These are phyloP conservation scores for Aspergillus fijiensis DNA, from an alignment of 2,329 filamentous ascomycete genomes.

Conservation along the genomic window DNA sequence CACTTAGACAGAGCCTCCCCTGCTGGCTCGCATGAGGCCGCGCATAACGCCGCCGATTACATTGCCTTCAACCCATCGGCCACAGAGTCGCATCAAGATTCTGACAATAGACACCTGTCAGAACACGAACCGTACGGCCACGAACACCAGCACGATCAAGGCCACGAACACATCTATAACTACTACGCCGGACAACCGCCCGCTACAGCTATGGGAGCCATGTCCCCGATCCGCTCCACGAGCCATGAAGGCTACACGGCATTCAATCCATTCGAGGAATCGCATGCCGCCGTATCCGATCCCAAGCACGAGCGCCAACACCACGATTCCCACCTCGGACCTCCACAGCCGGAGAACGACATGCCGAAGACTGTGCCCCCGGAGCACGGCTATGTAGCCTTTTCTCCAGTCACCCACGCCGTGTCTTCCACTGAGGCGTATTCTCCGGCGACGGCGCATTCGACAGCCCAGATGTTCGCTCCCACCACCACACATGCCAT, in stretches of 20 bases:
- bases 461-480: neutral
- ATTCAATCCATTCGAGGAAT: neutral
- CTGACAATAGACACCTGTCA: neutral
- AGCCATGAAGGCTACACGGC: constrained; percentile 5
- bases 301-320: neutral
- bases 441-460: neutral
- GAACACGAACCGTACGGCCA: neutral
- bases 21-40: neutral
- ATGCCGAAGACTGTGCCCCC: neutral
- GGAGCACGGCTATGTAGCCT: neutral
- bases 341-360: neutral
- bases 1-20: neutral
- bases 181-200: neutral
- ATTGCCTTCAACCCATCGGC: neutral
- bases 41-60: neutral
- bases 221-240: constrained; percentile 6
- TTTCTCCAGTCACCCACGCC: neutral
- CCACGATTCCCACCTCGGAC: neutral
- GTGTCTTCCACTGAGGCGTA: neutral
- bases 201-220: neutral
- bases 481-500: neutral
- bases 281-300: neutral
- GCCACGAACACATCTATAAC: neutral
- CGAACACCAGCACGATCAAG: neutral
- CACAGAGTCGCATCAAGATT: constrained; percentile 1